Evolutionary conservation across 805 yeast species (phyloP), one percentile per base, ranked within the genome.

Genomic region (Wickerhamiella spandovensis): DNA sequence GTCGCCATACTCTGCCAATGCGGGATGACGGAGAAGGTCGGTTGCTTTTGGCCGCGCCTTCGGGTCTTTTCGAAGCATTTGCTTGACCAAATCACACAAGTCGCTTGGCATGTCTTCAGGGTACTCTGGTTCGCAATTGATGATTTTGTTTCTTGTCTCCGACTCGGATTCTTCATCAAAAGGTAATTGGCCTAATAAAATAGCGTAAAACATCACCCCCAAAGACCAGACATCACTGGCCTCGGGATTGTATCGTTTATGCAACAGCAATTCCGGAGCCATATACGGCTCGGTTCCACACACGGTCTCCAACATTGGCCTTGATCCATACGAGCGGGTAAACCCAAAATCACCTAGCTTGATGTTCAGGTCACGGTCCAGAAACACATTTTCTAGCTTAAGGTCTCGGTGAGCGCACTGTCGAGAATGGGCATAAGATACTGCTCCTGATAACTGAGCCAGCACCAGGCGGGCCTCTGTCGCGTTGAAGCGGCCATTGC

Each of bases 261-360:
- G 74, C 50, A 72, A 70, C 17, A 89, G 70, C 54, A 92, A 70
- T 62, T 90, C 98, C 0, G 98, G 98, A 0, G 98, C 96, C 95
- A 90, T 89, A 63, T 90, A 90, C 2, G 87, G 94, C 0, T 88
- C 79, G 0, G 97, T 90, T 2, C 98, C 98, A 66, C 98, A 90
- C 1, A 88, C 73, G 0, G 96, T 92, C 47, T 82, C 84, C 32
- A 90, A 66, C 45, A 82, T 65, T 5, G 72, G 66, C 47, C 82
- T 71, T 0, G 73, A 69, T 30, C 72, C 72, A 52, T 74, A 78
- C 58, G 86, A 96, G 54, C 97, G 72, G 0, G 95, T 86, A 64
- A 90, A 90, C 0, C 98, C 98, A 66, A 90, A 89, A 67, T 90
- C 98, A 5, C 95, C 81, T 48, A 90, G 67, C 63, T 88, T 88